These are phyloP conservation scores for Ramaria sp. DNA, from an alignment of 768 basidiomycete species.

Conservation along the genomic window DNA sequence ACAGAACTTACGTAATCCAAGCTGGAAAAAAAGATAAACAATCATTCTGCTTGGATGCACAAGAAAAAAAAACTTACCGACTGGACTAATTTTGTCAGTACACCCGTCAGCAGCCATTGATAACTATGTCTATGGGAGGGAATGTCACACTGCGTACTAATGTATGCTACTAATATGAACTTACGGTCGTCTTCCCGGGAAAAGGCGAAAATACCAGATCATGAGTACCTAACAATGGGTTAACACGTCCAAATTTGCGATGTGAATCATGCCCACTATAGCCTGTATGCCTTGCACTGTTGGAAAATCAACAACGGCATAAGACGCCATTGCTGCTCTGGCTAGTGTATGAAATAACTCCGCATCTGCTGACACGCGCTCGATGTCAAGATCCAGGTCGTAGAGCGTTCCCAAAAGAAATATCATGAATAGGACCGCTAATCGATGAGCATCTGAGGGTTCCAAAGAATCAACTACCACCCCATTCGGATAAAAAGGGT, in stretches of 20 bases:
- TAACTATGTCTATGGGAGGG: background rate
- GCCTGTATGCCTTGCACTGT: constrained; percentile 1
- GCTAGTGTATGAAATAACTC: constrained; percentile 4
- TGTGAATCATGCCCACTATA: background rate
- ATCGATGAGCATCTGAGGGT: background rate
- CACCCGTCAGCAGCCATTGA: constrained; percentile 4
- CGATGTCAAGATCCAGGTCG: constrained; percentile 1
- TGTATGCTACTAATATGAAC: background rate
- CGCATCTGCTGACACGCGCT: background rate
- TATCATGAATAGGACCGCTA: constrained; percentile 6
- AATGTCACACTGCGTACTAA: background rate
- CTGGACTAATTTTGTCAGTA: background rate
- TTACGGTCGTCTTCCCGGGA: constrained; percentile 4
- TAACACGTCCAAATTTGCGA: background rate
- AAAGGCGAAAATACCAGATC: constrained; percentile 8
- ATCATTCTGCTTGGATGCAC: background rate
- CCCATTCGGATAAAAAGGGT: constrained; percentile 1
- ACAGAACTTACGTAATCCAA: background rate
- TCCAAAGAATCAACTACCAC: background rate
- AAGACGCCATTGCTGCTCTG: constrained; percentile 2
- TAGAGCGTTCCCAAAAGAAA: constrained; percentile 6
- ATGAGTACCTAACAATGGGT: background rate
- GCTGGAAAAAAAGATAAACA: background rate
- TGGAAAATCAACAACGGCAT: constrained; percentile 2
- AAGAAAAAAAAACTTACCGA: background rate